Percentiles rank a stretch among this genome's conserved stretches.
These are phyloP conservation scores for Scedosporium minutisporum DNA, from an alignment of 2,329 filamentous ascomycete species.

Conservation along the genomic window DNA sequence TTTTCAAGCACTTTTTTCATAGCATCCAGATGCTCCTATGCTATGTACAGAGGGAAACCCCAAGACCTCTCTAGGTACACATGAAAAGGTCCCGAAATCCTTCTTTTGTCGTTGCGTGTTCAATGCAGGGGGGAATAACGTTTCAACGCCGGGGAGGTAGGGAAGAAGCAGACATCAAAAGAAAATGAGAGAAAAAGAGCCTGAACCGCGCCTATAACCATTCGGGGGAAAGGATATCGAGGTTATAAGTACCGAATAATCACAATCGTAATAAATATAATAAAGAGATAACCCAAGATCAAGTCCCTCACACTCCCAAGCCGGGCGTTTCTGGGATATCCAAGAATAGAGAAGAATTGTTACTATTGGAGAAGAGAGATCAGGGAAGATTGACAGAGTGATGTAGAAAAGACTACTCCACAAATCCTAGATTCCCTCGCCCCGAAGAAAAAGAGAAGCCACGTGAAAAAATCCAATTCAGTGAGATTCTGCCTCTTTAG, in stretches of 20 bases:
- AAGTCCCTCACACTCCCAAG: too few species aligned
- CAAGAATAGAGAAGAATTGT: neutral
- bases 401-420: neutral
- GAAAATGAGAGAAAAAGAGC: neutral
- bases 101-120: neutral
- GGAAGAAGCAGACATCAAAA: neutral
- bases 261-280: too few species aligned
- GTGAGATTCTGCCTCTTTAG: conserved; percentile 6
- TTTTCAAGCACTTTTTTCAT: neutral
- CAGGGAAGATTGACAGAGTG: neutral
- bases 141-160: neutral
- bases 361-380: neutral
- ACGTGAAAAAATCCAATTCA: neutral
- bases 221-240: neutral
- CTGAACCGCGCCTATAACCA: neutral
- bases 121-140: neutral
- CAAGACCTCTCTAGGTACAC: neutral
- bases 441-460: neutral
- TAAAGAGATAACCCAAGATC: too few species aligned
- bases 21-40: neutral
- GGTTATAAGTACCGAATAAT: too few species aligned
- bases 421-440: neutral
- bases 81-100: conserved; percentile 1
- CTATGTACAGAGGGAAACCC: neutral
- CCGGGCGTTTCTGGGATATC: too few species aligned